Percentiles rank a stretch among this genome's conserved stretches.
phyloP scores from a whole-genome alignment of 148 eudicot genomes.

The Polygonum aviculare region DNA sequence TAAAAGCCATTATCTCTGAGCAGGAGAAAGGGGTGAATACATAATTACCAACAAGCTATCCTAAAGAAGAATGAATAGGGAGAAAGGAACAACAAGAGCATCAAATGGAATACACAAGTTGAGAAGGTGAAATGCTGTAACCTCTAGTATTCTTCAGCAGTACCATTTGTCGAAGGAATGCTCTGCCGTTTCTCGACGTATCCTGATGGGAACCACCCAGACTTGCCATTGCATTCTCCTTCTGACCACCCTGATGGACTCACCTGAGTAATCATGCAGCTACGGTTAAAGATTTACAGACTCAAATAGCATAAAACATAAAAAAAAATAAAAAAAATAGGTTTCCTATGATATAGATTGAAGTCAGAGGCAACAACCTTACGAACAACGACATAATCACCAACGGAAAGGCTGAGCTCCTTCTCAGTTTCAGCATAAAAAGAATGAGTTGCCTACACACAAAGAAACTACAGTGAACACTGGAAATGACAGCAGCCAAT shows the following conservation, averaged over 20 bases:
- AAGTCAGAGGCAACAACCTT: conserved; percentile 37
- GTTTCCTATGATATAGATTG: neutral
- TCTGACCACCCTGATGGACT: conserved; percentile 84
- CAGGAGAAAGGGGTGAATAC: neutral
- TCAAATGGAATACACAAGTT: neutral
- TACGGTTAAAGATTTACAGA: neutral
- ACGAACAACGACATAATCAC: conserved; percentile 89
- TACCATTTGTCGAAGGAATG: conserved; percentile 45
- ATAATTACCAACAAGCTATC: neutral
- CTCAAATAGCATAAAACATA: neutral
- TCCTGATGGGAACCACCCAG: conserved; percentile 94
- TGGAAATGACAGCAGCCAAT: neutral
- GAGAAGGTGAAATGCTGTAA: neutral
- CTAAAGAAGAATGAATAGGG: neutral
- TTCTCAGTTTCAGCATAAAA: conserved; percentile 70
- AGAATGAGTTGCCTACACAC: conserved; percentile 56
- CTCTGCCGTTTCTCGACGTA: conserved; percentile 74
- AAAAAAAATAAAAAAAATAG: neutral
- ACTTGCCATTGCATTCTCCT: conserved; percentile 88
- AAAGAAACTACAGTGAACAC: neutral
- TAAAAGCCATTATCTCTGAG: neutral
- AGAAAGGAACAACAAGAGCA: neutral
- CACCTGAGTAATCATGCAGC: conserved; percentile 31
- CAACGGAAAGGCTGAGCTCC: conserved; percentile 83
- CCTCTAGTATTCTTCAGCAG: conserved; percentile 46